Percentiles rank a stretch among this genome's conserved stretches.
These are phyloP conservation scores for Claviceps fusiformis DNA, from an alignment of 2,329 filamentous ascomycete genomes.

Conservation along the genomic window DNA sequence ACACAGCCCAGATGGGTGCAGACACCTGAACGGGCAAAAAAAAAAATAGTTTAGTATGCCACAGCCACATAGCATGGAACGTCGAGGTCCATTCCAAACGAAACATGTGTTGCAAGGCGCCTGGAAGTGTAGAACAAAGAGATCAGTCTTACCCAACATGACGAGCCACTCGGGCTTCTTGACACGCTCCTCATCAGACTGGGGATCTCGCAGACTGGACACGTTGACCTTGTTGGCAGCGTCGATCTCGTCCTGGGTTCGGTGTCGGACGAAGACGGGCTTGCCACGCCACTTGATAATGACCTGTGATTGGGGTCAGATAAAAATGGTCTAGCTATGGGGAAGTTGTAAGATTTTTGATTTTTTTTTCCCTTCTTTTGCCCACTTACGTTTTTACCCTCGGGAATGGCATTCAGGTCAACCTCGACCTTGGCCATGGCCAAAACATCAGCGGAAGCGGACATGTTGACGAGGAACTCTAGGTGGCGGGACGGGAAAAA, in stretches of 20 bases:
- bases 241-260: slow-evolving; percentile 82
- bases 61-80: not conserved
- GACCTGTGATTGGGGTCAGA: slow-evolving; percentile 39
- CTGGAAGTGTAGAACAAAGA: not conserved
- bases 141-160: slow-evolving; percentile 63
- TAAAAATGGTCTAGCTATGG: not conserved
- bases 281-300: slow-evolving; percentile 99
- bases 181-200: slow-evolving; percentile 82
- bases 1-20: slow-evolving; percentile 99
- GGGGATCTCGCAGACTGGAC: slow-evolving; percentile 74
- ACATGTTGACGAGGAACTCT: slow-evolving; percentile 99
- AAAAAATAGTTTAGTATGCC: not conserved
- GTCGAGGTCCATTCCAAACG: not conserved
- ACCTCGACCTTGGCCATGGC: slow-evolving; percentile 99
- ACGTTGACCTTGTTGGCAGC: slow-evolving; percentile 85
- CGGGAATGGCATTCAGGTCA: slow-evolving; percentile 79
- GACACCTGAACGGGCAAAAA: slow-evolving; percentile 48
- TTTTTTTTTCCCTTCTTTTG: not conserved
- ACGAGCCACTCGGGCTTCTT: slow-evolving; percentile 98
- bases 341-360: not conserved
- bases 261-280: slow-evolving; percentile 99
- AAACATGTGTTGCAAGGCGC: not conserved
- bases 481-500: slow-evolving; percentile 11
- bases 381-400: slow-evolving; percentile 90
- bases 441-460: slow-evolving; percentile 92